Percentiles rank a stretch among this genome's conserved stretches.
Evolutionary conservation across 2,329 filamentous ascomycete species (phyloP).

Genomic region (Pseudocercospora vitis): DNA sequence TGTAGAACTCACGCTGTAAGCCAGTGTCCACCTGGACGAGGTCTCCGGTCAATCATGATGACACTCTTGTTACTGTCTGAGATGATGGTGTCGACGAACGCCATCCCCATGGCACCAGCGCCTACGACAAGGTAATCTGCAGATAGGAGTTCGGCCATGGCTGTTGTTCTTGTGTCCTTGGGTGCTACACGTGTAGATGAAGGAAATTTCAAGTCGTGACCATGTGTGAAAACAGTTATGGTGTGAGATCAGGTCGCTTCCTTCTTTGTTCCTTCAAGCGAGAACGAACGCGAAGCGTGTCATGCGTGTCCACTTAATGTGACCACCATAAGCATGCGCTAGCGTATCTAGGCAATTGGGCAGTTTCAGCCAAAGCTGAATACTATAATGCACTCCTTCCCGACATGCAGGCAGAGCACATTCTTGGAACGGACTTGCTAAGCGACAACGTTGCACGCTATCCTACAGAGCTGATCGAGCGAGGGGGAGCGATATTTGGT

Average conservation of each 20-base stretch:
- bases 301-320: not conserved
- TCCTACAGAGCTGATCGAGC: too few relatives aligned
- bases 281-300: not conserved
- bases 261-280: not conserved
- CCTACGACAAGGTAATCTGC: slow-evolving; percentile 26
- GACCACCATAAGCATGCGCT: too few relatives aligned
- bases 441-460: too few relatives aligned
- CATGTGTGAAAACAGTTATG: not conserved
- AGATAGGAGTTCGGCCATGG: slow-evolving; percentile 4
- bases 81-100: slow-evolving; percentile 25
- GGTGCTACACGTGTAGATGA: not conserved
- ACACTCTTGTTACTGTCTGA: slow-evolving; percentile 12
- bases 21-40: slow-evolving; percentile 27
- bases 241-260: not conserved
- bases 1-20: too few relatives aligned
- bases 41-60: slow-evolving; percentile 21
- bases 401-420: too few relatives aligned
- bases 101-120: slow-evolving; percentile 28
- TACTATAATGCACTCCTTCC: too few relatives aligned
- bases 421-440: too few relatives aligned
- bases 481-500: too few relatives aligned
- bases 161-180: not conserved
- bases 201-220: not conserved
- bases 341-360: too few relatives aligned
- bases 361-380: not conserved